Evolutionary conservation across 176 grass and related monocot species (phyloP).

Genomic region (Raddia distichophylla): DNA sequence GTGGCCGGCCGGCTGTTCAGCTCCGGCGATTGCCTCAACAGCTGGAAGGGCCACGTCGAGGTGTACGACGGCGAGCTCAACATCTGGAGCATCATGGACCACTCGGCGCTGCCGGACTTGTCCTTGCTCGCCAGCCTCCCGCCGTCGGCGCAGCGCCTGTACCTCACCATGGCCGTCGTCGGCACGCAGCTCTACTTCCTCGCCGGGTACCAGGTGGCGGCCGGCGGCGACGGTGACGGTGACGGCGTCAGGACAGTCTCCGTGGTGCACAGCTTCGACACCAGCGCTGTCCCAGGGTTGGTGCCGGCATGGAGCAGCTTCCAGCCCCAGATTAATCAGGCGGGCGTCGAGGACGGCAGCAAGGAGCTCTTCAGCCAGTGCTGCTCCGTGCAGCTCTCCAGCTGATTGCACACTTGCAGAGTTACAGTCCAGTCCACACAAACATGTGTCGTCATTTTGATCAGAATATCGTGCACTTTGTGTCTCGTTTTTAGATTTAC

Average conservation of each 20-base stretch:
- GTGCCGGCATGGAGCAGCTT: conserved; percentile 63
- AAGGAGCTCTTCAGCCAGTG: conserved; percentile 70
- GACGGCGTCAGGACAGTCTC: conserved; percentile 43
- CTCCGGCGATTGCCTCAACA: conserved; percentile 82
- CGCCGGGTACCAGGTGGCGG: conserved; percentile 44
- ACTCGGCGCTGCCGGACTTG: conserved; percentile 52
- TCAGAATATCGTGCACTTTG: neutral
- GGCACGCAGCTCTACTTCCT: conserved; percentile 62
- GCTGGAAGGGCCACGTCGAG: conserved; percentile 74
- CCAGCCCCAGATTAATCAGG: conserved; percentile 48
- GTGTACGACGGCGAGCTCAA: conserved; percentile 73
- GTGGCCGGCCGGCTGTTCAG: conserved; percentile 59
- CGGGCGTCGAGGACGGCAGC: conserved; percentile 36
- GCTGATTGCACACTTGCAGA: conserved; percentile 27
- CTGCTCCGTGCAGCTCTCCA: conserved; percentile 55
- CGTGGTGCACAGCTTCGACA: conserved; percentile 66
- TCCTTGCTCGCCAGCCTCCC: conserved; percentile 53
- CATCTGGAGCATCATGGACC: conserved; percentile 70
- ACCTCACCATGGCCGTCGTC: conserved; percentile 63
- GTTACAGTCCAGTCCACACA: neutral
- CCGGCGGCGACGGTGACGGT: neutral
- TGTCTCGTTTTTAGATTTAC: too few species aligned
- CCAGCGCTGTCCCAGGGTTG: neutral
- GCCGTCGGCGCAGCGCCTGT: conserved; percentile 40
- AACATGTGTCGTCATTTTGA: conserved; percentile 33